Percentiles rank a stretch among this genome's conserved stretches.
Conservation (phyloP, 192 early-diverging fungal genomes). For the Backusella mclennaniae region DNA sequence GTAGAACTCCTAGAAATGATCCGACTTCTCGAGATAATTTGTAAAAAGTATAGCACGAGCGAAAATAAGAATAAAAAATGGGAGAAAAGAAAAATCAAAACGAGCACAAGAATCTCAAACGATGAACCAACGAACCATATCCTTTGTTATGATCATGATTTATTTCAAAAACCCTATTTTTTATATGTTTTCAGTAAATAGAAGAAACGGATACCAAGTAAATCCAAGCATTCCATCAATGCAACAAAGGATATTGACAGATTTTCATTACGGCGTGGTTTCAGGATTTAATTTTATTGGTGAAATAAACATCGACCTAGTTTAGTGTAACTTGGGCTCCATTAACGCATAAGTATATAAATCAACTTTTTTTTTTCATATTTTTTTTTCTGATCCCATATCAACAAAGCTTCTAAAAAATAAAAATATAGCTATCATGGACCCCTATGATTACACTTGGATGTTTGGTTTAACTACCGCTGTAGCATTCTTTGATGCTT, state of each 20-base stretch:
- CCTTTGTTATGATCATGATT: background rate
- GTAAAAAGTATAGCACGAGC: background rate
- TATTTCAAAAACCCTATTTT: background rate
- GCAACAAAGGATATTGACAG: background rate
- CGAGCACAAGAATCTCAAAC: background rate
- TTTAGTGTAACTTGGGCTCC: background rate
- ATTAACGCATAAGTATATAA: background rate
- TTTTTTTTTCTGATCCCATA: background rate
- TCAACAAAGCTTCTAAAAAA: background rate
- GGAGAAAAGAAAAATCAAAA: background rate
- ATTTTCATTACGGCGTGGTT: background rate
- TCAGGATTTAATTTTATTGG: background rate
- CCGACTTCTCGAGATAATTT: background rate
- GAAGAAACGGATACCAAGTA: background rate
- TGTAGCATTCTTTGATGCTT: slow-evolving; percentile 70
- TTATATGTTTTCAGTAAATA: background rate
- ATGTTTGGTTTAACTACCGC: slow-evolving; percentile 67
- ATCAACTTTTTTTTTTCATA: background rate
- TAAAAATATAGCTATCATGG: slow-evolving; percentile 1
- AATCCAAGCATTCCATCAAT: background rate
- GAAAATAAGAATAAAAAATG: no score
- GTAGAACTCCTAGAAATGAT: background rate
- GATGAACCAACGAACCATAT: background rate
- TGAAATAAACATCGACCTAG: background rate
- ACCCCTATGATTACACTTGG: slow-evolving; percentile 50